Evolutionary conservation across 441 rosid genomes (phyloP), one percentile per base, ranked within the genome.

Genomic region (Pelargonium fulgidum): DNA sequence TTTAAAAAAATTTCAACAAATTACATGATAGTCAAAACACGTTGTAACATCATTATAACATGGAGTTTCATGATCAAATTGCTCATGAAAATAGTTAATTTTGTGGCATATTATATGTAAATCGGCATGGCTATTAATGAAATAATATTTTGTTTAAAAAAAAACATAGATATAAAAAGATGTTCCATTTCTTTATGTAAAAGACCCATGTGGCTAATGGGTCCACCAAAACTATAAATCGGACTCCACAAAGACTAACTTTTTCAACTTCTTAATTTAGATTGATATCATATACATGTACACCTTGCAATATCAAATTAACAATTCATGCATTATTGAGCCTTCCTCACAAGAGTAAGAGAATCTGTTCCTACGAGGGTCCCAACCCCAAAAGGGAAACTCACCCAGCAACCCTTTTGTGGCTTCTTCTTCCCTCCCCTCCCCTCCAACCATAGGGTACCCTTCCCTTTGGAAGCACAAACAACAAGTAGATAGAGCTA

Each of bases 171-270:
- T 39, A 22, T 22, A 22, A 22, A 22, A 22, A 22, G 24, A 22
- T 22, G 24, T 22, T 22, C 24, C 24, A 65, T 68, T 67, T 70
- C 80, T 78, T 80, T 83, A 80, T 79, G 80, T 45, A 70, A 77
- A 76, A 70, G 61, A 62, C 80, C 85, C 89, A 85, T 83, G 85
- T 85, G 89, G 83, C 16, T 45, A 65, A 63, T 71, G 83, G 85
- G 62, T 80, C 87, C 73, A 73, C 10, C 61, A 77, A 72, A 77
- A 74, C 79, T 33, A 74, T 42, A 48, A 78, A 75, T 59, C 71
- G 72, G 76, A 78, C 76, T 74, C 77, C 75, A 58, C 24, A 73
- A 83, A 74, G 71, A 77, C 81, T 78, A 75, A 70, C 64, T 71
- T 80, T 72, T 65, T 12, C 50, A 68, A 54, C 78, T 78, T 77